Evolutionary conservation across 179 eudicot species (phyloP).

Genomic region (Heliamphora pulchella): DNA sequence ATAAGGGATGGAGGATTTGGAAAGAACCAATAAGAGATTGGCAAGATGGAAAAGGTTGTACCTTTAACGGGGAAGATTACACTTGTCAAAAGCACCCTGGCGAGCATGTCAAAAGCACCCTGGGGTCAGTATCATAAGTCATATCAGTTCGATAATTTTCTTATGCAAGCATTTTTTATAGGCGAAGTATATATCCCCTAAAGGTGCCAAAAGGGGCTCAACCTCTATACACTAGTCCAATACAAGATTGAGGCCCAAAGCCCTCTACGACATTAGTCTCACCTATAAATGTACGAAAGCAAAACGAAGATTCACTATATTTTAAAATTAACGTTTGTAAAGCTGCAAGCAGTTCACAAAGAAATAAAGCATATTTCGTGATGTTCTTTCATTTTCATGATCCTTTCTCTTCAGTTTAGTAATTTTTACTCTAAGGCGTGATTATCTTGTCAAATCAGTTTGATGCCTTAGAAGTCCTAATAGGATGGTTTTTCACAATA

Average conservation of each 20-base stretch:
- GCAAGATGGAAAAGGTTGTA: background rate
- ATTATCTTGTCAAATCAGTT: background rate
- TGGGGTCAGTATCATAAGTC: too few species aligned
- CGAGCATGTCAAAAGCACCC: too few species aligned
- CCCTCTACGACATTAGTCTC: background rate
- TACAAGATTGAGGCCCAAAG: background rate
- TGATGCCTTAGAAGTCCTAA: background rate
- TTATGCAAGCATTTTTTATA: background rate
- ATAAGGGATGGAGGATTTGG: background rate
- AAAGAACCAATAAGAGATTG: background rate
- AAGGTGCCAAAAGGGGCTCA: background rate
- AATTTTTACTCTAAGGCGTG: background rate
- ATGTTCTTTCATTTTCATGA: constrained; percentile 6
- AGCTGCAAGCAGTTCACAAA: background rate
- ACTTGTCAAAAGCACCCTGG: background rate
- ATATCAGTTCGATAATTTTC: background rate
- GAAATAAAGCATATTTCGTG: background rate
- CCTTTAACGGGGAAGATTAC: background rate
- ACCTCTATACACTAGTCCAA: background rate
- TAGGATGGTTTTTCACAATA: background rate
- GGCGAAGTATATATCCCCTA: background rate
- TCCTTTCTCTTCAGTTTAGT: background rate
- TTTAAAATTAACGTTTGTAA: background rate
- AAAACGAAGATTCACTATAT: background rate
- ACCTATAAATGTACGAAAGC: too few species aligned